These are phyloP conservation scores for Paecilomyces niveus DNA, from an alignment of 2,329 filamentous ascomycete species.

Conservation along the genomic window DNA sequence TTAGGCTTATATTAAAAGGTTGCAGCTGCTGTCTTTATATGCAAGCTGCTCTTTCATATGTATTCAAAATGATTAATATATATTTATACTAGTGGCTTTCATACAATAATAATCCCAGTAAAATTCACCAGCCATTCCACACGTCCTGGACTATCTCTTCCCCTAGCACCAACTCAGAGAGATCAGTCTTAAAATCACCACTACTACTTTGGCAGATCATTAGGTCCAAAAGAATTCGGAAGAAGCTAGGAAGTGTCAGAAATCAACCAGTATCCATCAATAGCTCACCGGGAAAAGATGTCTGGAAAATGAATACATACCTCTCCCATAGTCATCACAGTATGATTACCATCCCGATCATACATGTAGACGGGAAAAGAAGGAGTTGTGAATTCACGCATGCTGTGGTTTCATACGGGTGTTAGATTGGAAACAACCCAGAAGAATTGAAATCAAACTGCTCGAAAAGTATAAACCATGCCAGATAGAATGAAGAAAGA, in stretches of 20 bases:
- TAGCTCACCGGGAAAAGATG: no score
- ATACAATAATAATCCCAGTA: no score
- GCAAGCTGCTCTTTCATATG: no score
- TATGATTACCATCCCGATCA: slow-evolving; percentile 65
- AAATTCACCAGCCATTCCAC: background rate
- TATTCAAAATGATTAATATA: no score
- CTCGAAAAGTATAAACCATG: background rate
- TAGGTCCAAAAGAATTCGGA: slow-evolving; percentile 62
- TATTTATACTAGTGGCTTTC: no score
- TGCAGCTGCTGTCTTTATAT: no score
- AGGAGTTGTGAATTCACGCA: slow-evolving; percentile 67
- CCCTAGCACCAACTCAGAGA: background rate
- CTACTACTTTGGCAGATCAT: slow-evolving; percentile 40
- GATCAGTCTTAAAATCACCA: background rate
- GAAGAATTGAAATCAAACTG: slow-evolving; percentile 1
- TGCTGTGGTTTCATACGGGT: slow-evolving; percentile 28
- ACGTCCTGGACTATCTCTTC: background rate
- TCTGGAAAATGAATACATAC: slow-evolving; percentile 14
- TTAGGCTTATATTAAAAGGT: no score
- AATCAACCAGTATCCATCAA: background rate
- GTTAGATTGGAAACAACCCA: background rate
- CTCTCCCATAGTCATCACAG: slow-evolving; percentile 30
- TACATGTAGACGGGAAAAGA: slow-evolving; percentile 84
- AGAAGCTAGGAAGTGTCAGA: slow-evolving; percentile 46
- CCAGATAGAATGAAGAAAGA: background rate